Conservation (phyloP, 140 eudicot species). For the Bidens hawaiensis region DNA sequence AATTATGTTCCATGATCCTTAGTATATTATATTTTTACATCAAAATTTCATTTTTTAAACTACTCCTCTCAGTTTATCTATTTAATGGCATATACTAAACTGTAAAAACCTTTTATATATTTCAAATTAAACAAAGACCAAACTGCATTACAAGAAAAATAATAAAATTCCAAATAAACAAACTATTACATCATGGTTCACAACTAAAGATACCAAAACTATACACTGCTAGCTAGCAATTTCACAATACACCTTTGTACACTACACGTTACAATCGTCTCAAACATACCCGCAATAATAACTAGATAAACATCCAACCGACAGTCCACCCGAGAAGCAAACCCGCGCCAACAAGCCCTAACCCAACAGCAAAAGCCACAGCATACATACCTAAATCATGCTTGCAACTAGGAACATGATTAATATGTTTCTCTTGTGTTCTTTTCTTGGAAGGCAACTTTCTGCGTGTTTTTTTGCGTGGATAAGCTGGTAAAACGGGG, state of each 20-base stretch:
- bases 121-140: too few relatives aligned
- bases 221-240: slow-evolving; percentile 21
- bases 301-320: slow-evolving; percentile 64
- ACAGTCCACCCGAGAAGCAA: slow-evolving; percentile 85
- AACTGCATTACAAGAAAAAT: too few relatives aligned
- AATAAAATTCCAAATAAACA: too few relatives aligned
- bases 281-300: background rate
- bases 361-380: slow-evolving; percentile 70
- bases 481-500: slow-evolving; percentile 39
- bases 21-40: too few relatives aligned
- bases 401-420: slow-evolving; percentile 20
- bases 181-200: slow-evolving; percentile 8
- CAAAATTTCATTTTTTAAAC: too few relatives aligned
- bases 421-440: slow-evolving; percentile 32
- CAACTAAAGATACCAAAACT: slow-evolving; percentile 10
- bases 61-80: too few relatives aligned
- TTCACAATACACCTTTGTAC: slow-evolving; percentile 24
- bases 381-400: slow-evolving; percentile 48
- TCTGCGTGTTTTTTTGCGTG: slow-evolving; percentile 39
- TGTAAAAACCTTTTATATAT: too few relatives aligned
- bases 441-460: slow-evolving; percentile 20
- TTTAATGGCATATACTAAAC: too few relatives aligned
- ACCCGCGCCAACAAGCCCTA: slow-evolving; percentile 90
- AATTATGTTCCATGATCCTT: too few relatives aligned
- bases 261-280: background rate